Base-by-base conservation (phyloP, 2,329 filamentous ascomycete genomes). In the Madurella fahalii region DNA sequence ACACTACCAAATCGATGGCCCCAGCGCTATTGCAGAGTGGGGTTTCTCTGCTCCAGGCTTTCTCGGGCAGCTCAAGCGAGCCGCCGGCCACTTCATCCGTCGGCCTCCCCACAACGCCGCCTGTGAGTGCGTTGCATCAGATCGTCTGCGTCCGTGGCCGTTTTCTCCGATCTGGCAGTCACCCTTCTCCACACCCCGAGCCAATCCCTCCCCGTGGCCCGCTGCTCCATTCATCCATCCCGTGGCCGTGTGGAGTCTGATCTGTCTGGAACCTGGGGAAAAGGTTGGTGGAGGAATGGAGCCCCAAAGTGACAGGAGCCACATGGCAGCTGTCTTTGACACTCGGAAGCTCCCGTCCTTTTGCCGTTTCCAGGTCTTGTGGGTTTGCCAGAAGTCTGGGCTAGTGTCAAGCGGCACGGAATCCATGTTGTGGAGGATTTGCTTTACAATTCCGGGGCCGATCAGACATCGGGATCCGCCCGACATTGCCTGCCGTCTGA, bases 341-440 rank as follows among this genome's bases (percentile, higher is more conserved):
- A 16, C 37, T 48, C 37, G 30, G 37, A 8, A 40, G 25, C 40
- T 42, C 18, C 17, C 25, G 9, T 37, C 43, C 43, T 15, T 46
- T 11, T 46, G 18, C 16, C 12, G 11, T 12, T 46, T 46, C 25
- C 32, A 12, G 30, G 25, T 11, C 31, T 18, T 47, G 17, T 20
- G 45, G n/a, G 16, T 47, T 47, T 20, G 16, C 31, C 34, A 20
- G 18, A 34, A 53, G 46, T 53, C 54, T 53, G 50, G 50, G 54
- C 15, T 34, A 52, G 54, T 53, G 54, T 53, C 50, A 53, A 53
- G 54, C 54, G 54, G 50, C 54, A 53, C 49, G 16, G 13, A 16
- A 30, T 45, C 42, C 42, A 45, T 18, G 42, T 44, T 47, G 12
- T 37, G 9, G 13, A 12, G 13, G 34, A 11, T 12, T 37, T 15